These are phyloP conservation scores for Gelatoporia subvermispora DNA, from an alignment of 768 basidiomycete genomes.

Conservation along the genomic window DNA sequence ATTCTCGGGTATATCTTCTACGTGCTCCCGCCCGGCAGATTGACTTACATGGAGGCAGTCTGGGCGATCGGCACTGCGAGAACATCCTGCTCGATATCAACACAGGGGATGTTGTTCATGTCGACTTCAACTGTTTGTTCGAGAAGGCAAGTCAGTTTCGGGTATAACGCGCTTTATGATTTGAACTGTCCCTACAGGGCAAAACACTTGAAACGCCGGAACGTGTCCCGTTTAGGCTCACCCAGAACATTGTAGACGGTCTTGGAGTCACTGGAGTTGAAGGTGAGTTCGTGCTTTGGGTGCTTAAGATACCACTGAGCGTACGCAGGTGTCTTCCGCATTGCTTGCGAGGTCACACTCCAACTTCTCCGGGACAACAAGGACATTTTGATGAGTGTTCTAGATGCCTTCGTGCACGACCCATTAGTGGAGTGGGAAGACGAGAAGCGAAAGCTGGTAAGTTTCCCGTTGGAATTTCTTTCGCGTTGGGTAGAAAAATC, in stretches of 20 bases:
- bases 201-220: conserved; percentile 86
- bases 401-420: conserved; percentile 96
- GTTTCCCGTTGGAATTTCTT: too few relatives aligned
- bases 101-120: conserved; percentile 89
- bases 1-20: conserved; percentile 75
- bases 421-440: conserved; percentile 96
- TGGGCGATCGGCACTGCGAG: conserved; percentile 96
- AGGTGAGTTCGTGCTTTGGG: conserved; percentile 37
- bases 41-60: conserved; percentile 37
- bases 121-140: conserved; percentile 97
- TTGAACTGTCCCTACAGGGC: conserved; percentile 39
- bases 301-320: background rate
- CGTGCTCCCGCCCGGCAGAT: background rate
- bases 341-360: conserved; percentile 87
- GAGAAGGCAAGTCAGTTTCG: conserved; percentile 62
- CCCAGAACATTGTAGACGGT: conserved; percentile 89
- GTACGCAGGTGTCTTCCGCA: conserved; percentile 74
- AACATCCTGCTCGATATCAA: conserved; percentile 90
- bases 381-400: conserved; percentile 89
- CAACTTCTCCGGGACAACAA: conserved; percentile 83
- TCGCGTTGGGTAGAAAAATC: too few relatives aligned
- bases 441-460: conserved; percentile 61
- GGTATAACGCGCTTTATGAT: background rate
- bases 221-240: conserved; percentile 89
- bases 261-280: conserved; percentile 92